Evolutionary conservation across 2,329 filamentous ascomycete species (phyloP), one percentile per base, ranked within the genome.

Genomic region (Penicillium sp.): DNA sequence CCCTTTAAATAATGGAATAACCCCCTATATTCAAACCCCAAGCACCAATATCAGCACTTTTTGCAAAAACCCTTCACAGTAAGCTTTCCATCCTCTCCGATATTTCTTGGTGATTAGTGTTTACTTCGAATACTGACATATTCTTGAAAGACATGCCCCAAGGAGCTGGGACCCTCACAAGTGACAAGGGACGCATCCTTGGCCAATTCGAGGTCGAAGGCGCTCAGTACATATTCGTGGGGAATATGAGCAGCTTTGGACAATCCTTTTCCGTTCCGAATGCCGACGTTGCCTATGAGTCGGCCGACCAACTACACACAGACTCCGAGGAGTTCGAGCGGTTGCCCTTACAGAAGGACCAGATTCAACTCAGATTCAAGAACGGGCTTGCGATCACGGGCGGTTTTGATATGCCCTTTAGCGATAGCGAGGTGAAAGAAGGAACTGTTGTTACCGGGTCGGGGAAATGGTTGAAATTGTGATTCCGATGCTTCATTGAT

Each of bases 391-490:
- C 40, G 5, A 49, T 52, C 16, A 49, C 40, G 10, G 49, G 49
- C 22, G 40, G 45, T 1, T 52, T 52, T 30, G 49, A 52, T 28
- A 52, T 48, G 45, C 49, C 49, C 3, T 52, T 49, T n/a, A 49
- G 45, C 18, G 40, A 48, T 16, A 25, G 29, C 13, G 44, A 52
- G 16, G 39, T 48, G 11, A 48, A 49, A 30, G 35, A 40, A 9
- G 38, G 34, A n/a, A 22, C 39, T n/a, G 12, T 38, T 36, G 29
- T 43, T 35, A 35, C 39, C 3, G 49, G 49, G 8, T 22, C 14
- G 7, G 49, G 49, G 4, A 48, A 43, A 43, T 52, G 49, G 49
- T 18, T 52, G 6, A 52, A 52, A 36, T 10, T 49, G n/a, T 49
- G 25, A 49, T 29, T 19, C 6, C 3, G 11, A n/a, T 18, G 13